Conservation (phyloP, 2,329 filamentous ascomycete genomes). For the Aureobasidium sp. region DNA sequence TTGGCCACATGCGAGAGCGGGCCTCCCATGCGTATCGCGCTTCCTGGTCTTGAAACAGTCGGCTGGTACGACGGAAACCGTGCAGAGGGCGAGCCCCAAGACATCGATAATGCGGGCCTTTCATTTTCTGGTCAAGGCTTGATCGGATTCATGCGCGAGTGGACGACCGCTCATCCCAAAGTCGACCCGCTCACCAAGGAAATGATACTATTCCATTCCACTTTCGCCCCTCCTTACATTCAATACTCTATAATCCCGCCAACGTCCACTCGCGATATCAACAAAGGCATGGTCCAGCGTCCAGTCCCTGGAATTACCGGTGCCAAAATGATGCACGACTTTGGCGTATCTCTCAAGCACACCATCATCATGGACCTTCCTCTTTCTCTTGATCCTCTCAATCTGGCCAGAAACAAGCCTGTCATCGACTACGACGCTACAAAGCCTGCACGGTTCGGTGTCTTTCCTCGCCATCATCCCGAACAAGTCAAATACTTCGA, state of each 20-base stretch:
- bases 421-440: slow-evolving; percentile 54
- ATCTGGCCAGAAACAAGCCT: slow-evolving; percentile 50
- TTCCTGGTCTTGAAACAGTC: slow-evolving; percentile 59
- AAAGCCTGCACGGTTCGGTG: slow-evolving; percentile 55
- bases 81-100: slow-evolving; percentile 46
- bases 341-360: slow-evolving; percentile 56
- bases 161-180: slow-evolving; percentile 64
- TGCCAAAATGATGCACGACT: slow-evolving; percentile 71
- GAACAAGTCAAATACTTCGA: slow-evolving; percentile 58
- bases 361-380: slow-evolving; percentile 66
- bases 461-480: slow-evolving; percentile 58
- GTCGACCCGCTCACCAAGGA: slow-evolving; percentile 59
- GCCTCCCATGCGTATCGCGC: slow-evolving; percentile 57
- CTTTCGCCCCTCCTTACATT: slow-evolving; percentile 58
- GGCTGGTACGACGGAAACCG: slow-evolving; percentile 61
- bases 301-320: slow-evolving; percentile 55
- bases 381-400: slow-evolving; percentile 57
- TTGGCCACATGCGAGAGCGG: slow-evolving; percentile 66
- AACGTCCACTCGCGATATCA: slow-evolving; percentile 16
- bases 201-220: slow-evolving; percentile 60
- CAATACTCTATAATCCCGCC: slow-evolving; percentile 55
- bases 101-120: slow-evolving; percentile 24
- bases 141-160: slow-evolving; percentile 59
- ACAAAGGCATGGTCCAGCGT: slow-evolving; percentile 40
- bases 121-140: slow-evolving; percentile 50